phyloP scores from a whole-genome alignment of 2,329 filamentous ascomycete genomes.

The Phaeosphaeriaceae sp. region DNA sequence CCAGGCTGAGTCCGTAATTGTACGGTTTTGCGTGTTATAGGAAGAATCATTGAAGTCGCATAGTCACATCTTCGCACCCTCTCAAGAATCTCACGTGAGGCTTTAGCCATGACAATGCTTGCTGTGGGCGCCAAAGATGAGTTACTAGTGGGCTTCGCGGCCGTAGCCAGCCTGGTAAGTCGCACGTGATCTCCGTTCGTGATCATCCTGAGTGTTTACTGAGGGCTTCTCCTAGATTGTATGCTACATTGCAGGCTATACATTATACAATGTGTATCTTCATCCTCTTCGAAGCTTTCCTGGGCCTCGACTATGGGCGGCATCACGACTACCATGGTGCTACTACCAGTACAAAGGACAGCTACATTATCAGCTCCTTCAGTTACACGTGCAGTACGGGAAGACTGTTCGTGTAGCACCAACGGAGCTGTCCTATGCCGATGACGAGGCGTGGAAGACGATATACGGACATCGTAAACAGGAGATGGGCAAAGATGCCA shows the following conservation, averaged over 20 bases:
- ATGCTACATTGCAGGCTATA: background rate
- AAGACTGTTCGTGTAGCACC: conserved; percentile 43
- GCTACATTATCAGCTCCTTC: conserved; percentile 14
- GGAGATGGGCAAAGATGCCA: background rate
- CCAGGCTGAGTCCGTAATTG: no score
- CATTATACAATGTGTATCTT: conserved; percentile 21
- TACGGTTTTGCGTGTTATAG: no score
- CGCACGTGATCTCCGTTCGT: no score
- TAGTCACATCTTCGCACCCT: no score
- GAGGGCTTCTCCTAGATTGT: background rate
- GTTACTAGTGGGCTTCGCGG: no score
- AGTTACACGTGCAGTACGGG: conserved; percentile 40
- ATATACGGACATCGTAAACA: conserved; percentile 2
- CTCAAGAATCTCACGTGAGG: no score
- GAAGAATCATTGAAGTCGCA: no score
- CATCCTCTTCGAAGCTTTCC: conserved; percentile 49
- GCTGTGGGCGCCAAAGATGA: no score
- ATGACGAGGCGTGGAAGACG: conserved; percentile 10
- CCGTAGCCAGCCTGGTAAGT: no score
- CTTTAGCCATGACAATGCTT: no score
- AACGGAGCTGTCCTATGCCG: conserved; percentile 43
- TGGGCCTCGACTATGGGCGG: conserved; percentile 43
- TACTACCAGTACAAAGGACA: conserved; percentile 15
- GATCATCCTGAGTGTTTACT: no score
- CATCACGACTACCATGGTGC: conserved; percentile 32